Base-by-base conservation (phyloP, 1,284 basidiomycete genomes). In the Cryptococcus sp. region DNA sequence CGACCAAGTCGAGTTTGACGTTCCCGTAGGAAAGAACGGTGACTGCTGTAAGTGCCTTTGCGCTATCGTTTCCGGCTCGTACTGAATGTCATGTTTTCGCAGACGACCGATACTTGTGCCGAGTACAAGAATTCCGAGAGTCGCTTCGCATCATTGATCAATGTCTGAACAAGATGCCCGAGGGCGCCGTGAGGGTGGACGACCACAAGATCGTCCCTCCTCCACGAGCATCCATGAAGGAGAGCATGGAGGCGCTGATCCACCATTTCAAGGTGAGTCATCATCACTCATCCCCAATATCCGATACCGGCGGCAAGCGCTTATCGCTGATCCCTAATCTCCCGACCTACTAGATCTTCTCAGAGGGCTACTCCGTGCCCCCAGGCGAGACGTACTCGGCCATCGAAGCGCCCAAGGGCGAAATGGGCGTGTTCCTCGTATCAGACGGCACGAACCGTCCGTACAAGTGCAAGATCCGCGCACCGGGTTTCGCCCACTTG, bases 121-220 rank as follows among this genome's bases (percentile, higher is more conserved):
- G 96, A 81, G 89, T 98, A 6, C 93, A 99, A 78, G 95, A 99
- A 80, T 96, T 98, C 88, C 84, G 95, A 69, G 93, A 98, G 83
- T 91, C 88, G 61, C 81, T 99, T 64, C 84, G 87, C 50, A 99
- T 99, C 78, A 89, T 99, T 75, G 83, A 85, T 73, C 90, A 94
- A 85, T 95, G 91, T 76, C 80, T 98, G 68, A 97, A 98, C 84
- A 98, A 98, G 83, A 99, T 99, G 83, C 91, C 95, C 3, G 84
- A 88, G 5, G 95, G 95, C 49, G 92, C 87, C 48, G 81, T 93
- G 82, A 98, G 95, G 82, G 87, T 97, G 35, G 95, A 99, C 75
- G 95, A 98, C 81, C 89, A 97, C 83, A 99, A 98, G 82, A 87
- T 98, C 62, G 89, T 91, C 1, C 93, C 95, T n/a, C 96, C 95